Evolutionary conservation across 805 yeast genomes (phyloP), one percentile per base, ranked within the genome.

Genomic region (Nakazawaea laoshanensis): DNA sequence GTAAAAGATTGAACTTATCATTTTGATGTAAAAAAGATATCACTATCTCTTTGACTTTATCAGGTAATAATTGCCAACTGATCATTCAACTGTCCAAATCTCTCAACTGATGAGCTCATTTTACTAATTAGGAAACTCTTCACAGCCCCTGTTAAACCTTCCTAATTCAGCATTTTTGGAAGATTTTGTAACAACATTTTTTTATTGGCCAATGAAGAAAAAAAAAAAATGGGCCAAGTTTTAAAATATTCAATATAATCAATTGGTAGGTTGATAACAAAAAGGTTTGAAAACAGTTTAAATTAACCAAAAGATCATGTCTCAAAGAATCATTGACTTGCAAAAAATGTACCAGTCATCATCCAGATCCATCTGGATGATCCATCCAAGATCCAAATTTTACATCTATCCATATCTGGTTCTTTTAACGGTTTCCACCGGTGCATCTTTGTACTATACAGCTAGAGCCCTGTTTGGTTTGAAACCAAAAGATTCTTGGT

Each of bases 371-470:
- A 57, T 73, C 48, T 74, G 73, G 76, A 30, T 47, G 39, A 52
- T 58, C 22, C 73, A 70, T 57, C 81, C 81, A 52, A 71, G 76
- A 53, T 73, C 92, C 45, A 80, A 80, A 61, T 63, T 68, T 49
- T 59, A 77, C 54, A 69, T 83, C 45, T 77, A 76, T 62, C 94
- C 94, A 53, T 84, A 76, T 71, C 78, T 69, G 65, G 84, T 83
- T 42, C 65, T 77, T 40, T 77, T 83, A 58, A 63, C 83, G 36
- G 67, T 78, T 40, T 65, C 84, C 43, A 73, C 84, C 32, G 67
- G 66, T 39, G 69, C 72, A 40, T 80, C 92, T 40, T 64, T 78
- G 46, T 72, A 61, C 65, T 81, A 75, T 72, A 53, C 73, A 36
- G 83, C 75, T 47, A 76, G 87, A 66, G 92, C 92, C 46, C 50